A percentile compares a stretch with the other conserved stretches of the same genome.
phyloP scores from a whole-genome alignment of 2,329 filamentous ascomycete species.

The Fusarium nurragi region DNA sequence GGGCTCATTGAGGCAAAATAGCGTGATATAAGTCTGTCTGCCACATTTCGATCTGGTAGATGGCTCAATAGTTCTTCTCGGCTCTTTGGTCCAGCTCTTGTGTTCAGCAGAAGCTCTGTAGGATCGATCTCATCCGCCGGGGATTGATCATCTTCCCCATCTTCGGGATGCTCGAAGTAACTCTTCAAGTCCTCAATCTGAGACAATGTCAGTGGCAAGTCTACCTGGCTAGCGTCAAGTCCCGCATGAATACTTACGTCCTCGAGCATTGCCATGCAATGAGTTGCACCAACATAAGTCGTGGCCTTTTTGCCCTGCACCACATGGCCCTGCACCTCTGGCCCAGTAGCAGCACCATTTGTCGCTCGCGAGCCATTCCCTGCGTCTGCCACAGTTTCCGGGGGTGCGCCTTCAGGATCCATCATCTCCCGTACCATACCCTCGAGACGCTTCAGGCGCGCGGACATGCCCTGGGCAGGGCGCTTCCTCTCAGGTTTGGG shows the following conservation, averaged over 20 bases:
- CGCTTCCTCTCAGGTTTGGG: conserved; percentile 54
- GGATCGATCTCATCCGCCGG: conserved; percentile 50
- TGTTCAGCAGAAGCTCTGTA: conserved; percentile 56
- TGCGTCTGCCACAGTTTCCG: not conserved
- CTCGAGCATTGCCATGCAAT: conserved; percentile 68
- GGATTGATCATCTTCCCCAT: conserved; percentile 48
- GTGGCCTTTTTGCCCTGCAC: conserved; percentile 55
- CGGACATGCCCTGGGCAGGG: conserved; percentile 61
- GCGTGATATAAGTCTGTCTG: conserved; percentile 61
- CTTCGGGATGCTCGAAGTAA: conserved; percentile 63
- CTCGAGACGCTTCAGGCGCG: conserved; percentile 64
- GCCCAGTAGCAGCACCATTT: conserved; percentile 31
- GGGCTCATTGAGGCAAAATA: conserved; percentile 65
- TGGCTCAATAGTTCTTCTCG: conserved; percentile 59
- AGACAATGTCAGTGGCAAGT: conserved; percentile 5
- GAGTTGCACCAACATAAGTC: conserved; percentile 67
- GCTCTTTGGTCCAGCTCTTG: conserved; percentile 51
- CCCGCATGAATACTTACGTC: conserved; percentile 56
- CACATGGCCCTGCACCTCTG: conserved; percentile 52
- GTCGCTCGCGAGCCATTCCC: not conserved
- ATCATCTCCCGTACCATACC: conserved; percentile 67
- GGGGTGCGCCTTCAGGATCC: conserved; percentile 49
- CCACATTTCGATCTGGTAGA: conserved; percentile 57
- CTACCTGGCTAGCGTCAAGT: not conserved
- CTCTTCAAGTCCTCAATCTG: conserved; percentile 68